Conservation (phyloP, 1,139 yeast genomes). For the Scheffersomyces titani region DNA sequence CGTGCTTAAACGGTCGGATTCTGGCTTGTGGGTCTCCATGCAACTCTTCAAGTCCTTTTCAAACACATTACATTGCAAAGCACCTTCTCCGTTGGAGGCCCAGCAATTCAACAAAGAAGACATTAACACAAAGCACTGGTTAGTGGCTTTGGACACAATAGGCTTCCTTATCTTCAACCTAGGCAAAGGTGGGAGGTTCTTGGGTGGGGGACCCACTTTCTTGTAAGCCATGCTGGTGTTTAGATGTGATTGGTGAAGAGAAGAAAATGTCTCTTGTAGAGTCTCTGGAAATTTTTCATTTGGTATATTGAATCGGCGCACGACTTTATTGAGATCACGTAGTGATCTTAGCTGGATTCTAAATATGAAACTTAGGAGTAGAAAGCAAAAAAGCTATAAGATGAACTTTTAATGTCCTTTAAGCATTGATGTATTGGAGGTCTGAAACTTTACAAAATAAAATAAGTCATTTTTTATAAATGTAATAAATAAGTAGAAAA, state of each 20-base stretch:
- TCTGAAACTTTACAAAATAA: no score
- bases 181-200: slow-evolving; percentile 71
- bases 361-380: no score
- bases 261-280: slow-evolving; percentile 1
- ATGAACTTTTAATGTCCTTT: no score
- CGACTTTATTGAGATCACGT: background rate
- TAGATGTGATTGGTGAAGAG: slow-evolving; percentile 1
- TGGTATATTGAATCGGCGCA: background rate
- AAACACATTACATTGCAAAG: slow-evolving; percentile 60
- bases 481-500: no score
- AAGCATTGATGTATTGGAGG: no score
- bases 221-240: slow-evolving; percentile 28
- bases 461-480: no score
- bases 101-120: slow-evolving; percentile 88
- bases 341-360: no score
- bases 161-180: slow-evolving; percentile 72
- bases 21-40: slow-evolving; percentile 50
- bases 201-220: slow-evolving; percentile 29
- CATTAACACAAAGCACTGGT: slow-evolving; percentile 81
- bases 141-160: slow-evolving; percentile 54
- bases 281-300: background rate
- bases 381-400: no score
- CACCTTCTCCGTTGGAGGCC: slow-evolving; percentile 93
- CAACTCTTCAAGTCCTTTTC: slow-evolving; percentile 54
- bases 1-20: slow-evolving; percentile 47